Evolutionary conservation across 768 basidiomycete species (phyloP).

Genomic region (Leccinellum rugosiceps): DNA sequence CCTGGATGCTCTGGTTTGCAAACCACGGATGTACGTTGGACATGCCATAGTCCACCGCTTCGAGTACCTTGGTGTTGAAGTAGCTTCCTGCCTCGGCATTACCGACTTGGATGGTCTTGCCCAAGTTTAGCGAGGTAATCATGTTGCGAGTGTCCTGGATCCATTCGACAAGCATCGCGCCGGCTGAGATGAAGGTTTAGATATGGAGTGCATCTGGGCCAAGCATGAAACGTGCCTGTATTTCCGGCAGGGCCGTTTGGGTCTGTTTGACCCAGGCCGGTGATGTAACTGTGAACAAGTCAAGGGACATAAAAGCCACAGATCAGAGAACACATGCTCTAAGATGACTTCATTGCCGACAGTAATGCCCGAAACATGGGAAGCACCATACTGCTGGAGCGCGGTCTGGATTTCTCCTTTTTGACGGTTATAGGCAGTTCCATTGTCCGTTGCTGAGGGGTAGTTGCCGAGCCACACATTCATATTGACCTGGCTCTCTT

Average conservation of each 20-base stretch:
- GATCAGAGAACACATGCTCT: conserved; percentile 43
- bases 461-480: conserved; percentile 76
- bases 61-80: conserved; percentile 70
- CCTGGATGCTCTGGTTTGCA: conserved; percentile 65
- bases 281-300: conserved; percentile 51
- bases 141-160: conserved; percentile 65
- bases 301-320: not conserved
- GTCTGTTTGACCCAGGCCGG: conserved; percentile 42
- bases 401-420: conserved; percentile 61
- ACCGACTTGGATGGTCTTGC: conserved; percentile 66
- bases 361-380: conserved; percentile 74
- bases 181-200: conserved; percentile 38
- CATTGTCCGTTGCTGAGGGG: conserved; percentile 56
- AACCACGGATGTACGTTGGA: conserved; percentile 95
- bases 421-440: conserved; percentile 72
- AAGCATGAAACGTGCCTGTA: conserved; percentile 16
- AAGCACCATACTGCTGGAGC: conserved; percentile 72
- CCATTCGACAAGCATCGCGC: conserved; percentile 56
- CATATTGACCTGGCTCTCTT: conserved; percentile 86
- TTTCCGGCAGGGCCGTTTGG: conserved; percentile 62
- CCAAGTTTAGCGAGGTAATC: conserved; percentile 53
- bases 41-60: conserved; percentile 71
- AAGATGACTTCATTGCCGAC: conserved; percentile 93
- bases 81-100: conserved; percentile 84
- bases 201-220: not conserved